These are phyloP conservation scores for Schoenoplectus triqueter DNA, from an alignment of 202 grass and related monocot species.

Conservation along the genomic window DNA sequence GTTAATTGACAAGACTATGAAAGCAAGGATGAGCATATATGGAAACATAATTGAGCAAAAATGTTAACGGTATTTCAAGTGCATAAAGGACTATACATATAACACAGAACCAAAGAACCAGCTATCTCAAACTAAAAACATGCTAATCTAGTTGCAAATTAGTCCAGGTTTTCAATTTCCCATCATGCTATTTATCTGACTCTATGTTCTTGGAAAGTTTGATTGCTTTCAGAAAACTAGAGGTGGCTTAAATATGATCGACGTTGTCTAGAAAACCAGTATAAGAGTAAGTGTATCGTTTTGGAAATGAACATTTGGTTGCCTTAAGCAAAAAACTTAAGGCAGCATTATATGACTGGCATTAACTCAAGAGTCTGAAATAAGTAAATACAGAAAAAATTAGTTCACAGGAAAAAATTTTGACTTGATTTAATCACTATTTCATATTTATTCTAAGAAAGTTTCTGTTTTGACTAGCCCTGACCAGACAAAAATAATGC, in stretches of 20 bases:
- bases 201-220: not conserved
- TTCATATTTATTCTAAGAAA: not conserved
- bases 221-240: not conserved
- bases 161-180: not conserved
- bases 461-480: not conserved
- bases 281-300: not conserved
- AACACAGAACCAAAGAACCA: not conserved
- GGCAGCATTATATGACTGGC: not conserved
- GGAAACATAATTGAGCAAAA: not conserved
- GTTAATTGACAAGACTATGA: not conserved
- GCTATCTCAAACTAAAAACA: conserved; percentile 6
- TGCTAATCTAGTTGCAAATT: not conserved
- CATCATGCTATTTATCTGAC: not conserved
- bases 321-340: not conserved
- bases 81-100: not conserved
- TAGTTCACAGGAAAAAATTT: not conserved
- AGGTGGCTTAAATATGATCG: not conserved
- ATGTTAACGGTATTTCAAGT: not conserved
- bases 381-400: not conserved
- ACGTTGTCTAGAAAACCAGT: conserved; percentile 12
- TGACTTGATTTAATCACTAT: not conserved
- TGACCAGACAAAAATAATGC: not conserved
- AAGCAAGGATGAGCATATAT: not conserved
- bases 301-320: not conserved
- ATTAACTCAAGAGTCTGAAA: conserved; percentile 2